A percentile compares a stretch with the other conserved stretches of the same genome.
phyloP scores from a whole-genome alignment of 257 asterid genomes.

The Nicotiana noctiflora region DNA sequence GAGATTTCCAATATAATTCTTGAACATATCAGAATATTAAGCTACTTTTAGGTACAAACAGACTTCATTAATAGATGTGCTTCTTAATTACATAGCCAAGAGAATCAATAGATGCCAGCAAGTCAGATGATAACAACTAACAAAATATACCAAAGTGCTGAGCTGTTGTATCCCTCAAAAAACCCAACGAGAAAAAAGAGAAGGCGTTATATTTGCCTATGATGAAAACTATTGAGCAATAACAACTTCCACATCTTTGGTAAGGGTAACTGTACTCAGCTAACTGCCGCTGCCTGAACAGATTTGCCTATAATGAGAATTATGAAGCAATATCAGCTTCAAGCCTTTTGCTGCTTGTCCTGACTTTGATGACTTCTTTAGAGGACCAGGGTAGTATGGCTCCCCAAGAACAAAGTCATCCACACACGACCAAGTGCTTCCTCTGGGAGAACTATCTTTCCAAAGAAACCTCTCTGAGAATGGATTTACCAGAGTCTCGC shows the following conservation, averaged over 20 bases:
- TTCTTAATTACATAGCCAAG: neutral
- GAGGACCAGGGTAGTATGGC: slow-evolving; percentile 46
- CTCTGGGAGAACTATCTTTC: slow-evolving; percentile 54
- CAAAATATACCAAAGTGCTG: neutral
- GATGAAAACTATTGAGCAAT: neutral
- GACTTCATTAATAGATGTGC: neutral
- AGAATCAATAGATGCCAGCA: neutral
- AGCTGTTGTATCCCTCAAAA: neutral
- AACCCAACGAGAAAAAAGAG: neutral
- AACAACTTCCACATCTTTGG: neutral
- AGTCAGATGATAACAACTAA: neutral
- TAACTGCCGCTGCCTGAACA: neutral
- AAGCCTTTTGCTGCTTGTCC: slow-evolving; percentile 56
- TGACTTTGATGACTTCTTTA: slow-evolving; percentile 34
- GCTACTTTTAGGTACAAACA: neutral
- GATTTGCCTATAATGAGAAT: slow-evolving; percentile 24
- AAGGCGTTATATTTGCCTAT: neutral
- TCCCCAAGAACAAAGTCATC: slow-evolving; percentile 58
- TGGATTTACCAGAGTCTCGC: slow-evolving; percentile 57
- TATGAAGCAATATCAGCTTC: slow-evolving; percentile 69
- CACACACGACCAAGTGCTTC: slow-evolving; percentile 55
- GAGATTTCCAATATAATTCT: neutral
- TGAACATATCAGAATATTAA: neutral
- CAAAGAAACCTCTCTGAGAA: slow-evolving; percentile 61
- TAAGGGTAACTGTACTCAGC: neutral